phyloP scores from a whole-genome alignment of 2,329 filamentous ascomycete species.

The Microcyclosporella mali region DNA sequence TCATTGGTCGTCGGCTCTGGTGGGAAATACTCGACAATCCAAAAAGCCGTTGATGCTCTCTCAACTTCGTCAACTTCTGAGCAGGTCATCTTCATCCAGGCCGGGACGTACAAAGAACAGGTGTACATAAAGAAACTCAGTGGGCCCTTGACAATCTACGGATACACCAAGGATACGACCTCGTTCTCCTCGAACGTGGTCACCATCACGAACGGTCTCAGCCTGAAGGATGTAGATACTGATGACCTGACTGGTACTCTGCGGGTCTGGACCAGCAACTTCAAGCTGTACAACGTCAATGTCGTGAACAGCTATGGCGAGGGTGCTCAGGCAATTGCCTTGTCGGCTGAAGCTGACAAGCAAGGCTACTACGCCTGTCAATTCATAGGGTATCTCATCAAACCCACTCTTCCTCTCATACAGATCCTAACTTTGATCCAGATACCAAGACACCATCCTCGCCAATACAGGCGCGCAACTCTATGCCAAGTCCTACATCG shows the following conservation, averaged over 20 bases:
- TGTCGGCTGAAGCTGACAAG: conserved; percentile 46
- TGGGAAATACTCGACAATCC: conserved; percentile 44
- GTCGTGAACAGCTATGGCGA: conserved; percentile 46
- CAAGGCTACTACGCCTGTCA: conserved; percentile 55
- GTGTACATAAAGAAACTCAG: conserved; percentile 47
- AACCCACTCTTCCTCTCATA: background rate
- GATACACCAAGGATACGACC: conserved; percentile 50
- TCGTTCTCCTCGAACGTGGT: conserved; percentile 53
- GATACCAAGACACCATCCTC: conserved; percentile 49
- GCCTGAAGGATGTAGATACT: conserved; percentile 43
- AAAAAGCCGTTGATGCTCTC: conserved; percentile 54
- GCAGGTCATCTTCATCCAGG: conserved; percentile 58
- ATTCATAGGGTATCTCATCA: conserved; percentile 42
- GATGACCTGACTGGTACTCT: conserved; percentile 52
- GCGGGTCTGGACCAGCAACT: conserved; percentile 43
- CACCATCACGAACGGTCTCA: conserved; percentile 45
- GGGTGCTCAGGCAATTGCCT: conserved; percentile 48
- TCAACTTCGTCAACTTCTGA: conserved; percentile 45
- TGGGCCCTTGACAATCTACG: conserved; percentile 51
- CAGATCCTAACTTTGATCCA: background rate
- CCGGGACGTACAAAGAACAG: conserved; percentile 57
- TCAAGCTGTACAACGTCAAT: conserved; percentile 60
- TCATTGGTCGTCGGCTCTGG: conserved; percentile 40
- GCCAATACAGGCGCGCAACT: conserved; percentile 48
- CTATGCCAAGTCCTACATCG: conserved; percentile 52